Conservation (phyloP, 306 rosid species). For the Quercus gilva region DNA sequence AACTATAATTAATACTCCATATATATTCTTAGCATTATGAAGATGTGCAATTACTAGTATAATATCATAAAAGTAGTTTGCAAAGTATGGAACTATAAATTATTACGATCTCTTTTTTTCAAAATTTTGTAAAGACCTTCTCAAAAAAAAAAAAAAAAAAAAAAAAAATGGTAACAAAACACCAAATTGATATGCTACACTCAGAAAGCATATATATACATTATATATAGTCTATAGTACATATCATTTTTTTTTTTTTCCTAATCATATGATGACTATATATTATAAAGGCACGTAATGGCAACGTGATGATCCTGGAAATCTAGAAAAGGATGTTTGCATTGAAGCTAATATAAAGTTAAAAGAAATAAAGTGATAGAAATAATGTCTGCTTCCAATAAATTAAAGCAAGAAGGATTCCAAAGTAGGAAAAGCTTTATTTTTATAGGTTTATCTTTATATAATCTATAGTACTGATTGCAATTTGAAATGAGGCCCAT, state of each 20-base stretch:
- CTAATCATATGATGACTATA: neutral
- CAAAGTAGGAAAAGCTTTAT: constrained; percentile 8
- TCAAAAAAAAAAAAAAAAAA: too few relatives aligned
- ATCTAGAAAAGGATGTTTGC: neutral
- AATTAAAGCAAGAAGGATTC: constrained; percentile 2
- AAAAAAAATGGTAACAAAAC: neutral
- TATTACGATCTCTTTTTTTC: constrained; percentile 16
- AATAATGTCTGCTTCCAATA: constrained; percentile 22
- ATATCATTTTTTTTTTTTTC: too few relatives aligned
- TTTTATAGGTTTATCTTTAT: neutral
- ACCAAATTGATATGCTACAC: constrained; percentile 2
- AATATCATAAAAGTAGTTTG: neutral
- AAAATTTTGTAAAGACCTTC: neutral
- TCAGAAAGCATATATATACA: neutral
- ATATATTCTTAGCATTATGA: neutral
- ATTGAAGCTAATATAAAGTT: neutral
- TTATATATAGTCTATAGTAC: too few relatives aligned
- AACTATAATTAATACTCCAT: too few relatives aligned
- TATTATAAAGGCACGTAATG: neutral
- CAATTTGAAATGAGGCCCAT: neutral
- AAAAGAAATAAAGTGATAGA: neutral
- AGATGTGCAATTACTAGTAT: neutral
- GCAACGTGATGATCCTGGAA: neutral
- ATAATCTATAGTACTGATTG: neutral
- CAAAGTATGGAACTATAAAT: neutral